Evolutionary conservation across 164 flowering plant species (phyloP).

Genomic region (Kingdonia uniflora): DNA sequence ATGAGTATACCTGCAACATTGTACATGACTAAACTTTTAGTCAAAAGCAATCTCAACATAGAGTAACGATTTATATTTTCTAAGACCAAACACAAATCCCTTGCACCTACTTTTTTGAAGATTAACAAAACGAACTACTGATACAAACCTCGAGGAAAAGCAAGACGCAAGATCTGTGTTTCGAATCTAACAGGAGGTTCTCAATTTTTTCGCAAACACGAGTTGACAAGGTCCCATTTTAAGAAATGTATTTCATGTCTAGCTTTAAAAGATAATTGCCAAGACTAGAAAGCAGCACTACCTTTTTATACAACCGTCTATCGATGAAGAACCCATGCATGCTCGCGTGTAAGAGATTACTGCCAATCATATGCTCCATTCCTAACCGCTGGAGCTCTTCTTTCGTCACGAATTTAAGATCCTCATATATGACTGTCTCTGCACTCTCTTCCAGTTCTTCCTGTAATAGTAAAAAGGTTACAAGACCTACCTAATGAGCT

Average conservation of each 20-base stretch:
- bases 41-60: background rate
- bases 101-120: no score
- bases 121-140: no score
- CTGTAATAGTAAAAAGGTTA: conserved; percentile 25
- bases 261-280: background rate
- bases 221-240: background rate
- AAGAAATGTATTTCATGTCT: background rate
- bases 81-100: no score
- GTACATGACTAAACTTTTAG: background rate
- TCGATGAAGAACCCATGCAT: conserved; percentile 92
- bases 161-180: no score
- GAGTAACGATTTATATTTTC: no score
- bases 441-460: conserved; percentile 87
- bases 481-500: background rate
- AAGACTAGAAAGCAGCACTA: conserved; percentile 19
- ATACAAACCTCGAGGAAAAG: no score
- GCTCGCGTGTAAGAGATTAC: conserved; percentile 64
- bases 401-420: conserved; percentile 73
- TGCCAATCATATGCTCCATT: conserved; percentile 65
- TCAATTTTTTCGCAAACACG: no score
- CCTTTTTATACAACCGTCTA: conserved; percentile 66
- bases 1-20: conserved; percentile 49
- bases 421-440: conserved; percentile 69
- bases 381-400: conserved; percentile 72
- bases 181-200: no score